Conservation (phyloP, 352 stramenopile species). For the Phytopythium sindhum region DNA sequence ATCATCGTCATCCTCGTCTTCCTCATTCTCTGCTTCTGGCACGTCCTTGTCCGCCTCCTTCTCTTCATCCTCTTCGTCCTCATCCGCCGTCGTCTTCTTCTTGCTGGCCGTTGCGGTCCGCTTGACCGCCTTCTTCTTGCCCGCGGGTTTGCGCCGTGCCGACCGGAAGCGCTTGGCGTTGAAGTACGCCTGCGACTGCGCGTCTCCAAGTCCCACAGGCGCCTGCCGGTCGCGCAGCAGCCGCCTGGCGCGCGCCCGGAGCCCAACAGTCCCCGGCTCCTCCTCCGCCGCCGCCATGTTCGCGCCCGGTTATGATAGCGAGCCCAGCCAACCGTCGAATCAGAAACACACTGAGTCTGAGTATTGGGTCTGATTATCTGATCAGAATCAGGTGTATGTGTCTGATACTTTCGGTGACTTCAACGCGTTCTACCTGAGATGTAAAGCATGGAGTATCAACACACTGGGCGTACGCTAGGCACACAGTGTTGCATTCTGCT, state of each 20-base stretch:
- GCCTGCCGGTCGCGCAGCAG: conserved; percentile 1
- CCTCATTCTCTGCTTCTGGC: not conserved
- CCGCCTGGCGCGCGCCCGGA: conserved; percentile 20
- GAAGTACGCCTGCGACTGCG: conserved; percentile 37
- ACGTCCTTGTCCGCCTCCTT: conserved; percentile 7
- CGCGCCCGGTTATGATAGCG: too few species aligned
- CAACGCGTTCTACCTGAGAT: not conserved
- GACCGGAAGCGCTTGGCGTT: conserved; percentile 26
- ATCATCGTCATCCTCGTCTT: conserved; percentile 3
- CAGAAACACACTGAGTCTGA: not conserved
- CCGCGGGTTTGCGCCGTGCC: conserved; percentile 13
- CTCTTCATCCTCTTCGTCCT: not conserved
- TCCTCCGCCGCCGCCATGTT: not conserved
- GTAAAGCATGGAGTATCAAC: too few species aligned
- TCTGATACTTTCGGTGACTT: too few species aligned
- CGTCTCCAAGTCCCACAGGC: conserved; percentile 25
- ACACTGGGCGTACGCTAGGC: too few species aligned
- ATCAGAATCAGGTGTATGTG: too few species aligned
- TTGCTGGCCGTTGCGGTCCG: not conserved
- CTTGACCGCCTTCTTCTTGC: conserved; percentile 9
- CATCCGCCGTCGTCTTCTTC: not conserved
- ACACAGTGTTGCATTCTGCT: too few species aligned
- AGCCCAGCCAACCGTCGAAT: too few species aligned
- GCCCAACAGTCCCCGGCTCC: conserved; percentile 4
- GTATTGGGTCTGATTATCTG: too few species aligned